phyloP scores from a whole-genome alignment of 2,329 filamentous ascomycete genomes.

The Colletotrichum tofieldiae region DNA sequence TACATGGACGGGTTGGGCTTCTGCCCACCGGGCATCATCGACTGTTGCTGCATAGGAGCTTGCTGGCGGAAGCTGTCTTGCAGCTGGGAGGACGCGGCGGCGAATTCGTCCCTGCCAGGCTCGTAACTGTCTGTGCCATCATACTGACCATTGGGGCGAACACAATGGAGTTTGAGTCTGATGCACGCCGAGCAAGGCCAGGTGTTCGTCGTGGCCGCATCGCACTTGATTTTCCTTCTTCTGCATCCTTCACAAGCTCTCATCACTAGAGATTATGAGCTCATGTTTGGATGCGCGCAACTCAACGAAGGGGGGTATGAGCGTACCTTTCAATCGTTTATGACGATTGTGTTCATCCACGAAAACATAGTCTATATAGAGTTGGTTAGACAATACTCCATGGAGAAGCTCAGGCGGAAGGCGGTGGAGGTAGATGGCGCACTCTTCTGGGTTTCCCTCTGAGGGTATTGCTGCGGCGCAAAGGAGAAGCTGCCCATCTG shows the following conservation, averaged over 20 bases:
- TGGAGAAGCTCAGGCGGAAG: constrained; percentile 9
- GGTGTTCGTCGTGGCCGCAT: constrained; percentile 95
- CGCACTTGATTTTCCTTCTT: constrained; percentile 97
- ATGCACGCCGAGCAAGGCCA: constrained; percentile 98
- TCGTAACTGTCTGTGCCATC: constrained; percentile 75
- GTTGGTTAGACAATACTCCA: constrained; percentile 49
- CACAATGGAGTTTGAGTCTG: constrained; percentile 91
- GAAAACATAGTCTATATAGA: constrained; percentile 90
- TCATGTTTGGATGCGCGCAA: constrained; percentile 9
- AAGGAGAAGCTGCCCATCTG: constrained; percentile 85
- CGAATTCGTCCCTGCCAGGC: constrained; percentile 50
- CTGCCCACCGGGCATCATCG: constrained; percentile 58
- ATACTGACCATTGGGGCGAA: constrained; percentile 87
- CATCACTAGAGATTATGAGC: constrained; percentile 77
- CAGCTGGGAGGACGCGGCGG: constrained; percentile 54
- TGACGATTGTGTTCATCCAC: constrained; percentile 99
- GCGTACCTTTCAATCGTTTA: constrained; percentile 91
- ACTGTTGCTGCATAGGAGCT: constrained; percentile 66
- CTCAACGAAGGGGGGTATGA: constrained; percentile 4
- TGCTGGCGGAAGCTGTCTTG: constrained; percentile 67
- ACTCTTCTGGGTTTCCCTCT: constrained; percentile 88
- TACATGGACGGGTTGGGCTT: constrained; percentile 64
- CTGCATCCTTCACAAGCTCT: constrained; percentile 96
- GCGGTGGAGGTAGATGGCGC: constrained; percentile 55
- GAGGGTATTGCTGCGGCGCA: constrained; percentile 70